A percentile compares a stretch with the other conserved stretches of the same genome.
phyloP scores from a whole-genome alignment of 2,329 filamentous ascomycete species.

The Cytospora chrysosperma region DNA sequence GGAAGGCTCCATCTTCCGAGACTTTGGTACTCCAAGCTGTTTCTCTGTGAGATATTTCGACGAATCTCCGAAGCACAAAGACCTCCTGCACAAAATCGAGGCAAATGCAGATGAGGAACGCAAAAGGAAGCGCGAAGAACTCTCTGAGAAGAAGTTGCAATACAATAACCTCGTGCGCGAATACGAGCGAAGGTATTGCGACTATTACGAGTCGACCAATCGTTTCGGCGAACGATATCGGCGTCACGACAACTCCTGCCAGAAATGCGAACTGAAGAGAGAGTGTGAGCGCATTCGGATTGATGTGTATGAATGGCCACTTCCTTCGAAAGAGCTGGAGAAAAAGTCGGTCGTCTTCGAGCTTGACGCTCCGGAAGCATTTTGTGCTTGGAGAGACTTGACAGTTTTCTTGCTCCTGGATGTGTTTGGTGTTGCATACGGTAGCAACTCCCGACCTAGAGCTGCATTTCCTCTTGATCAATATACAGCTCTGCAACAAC shows the following conservation, averaged over 20 bases:
- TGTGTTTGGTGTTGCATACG: slow-evolving; percentile 30
- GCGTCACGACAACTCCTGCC: slow-evolving; percentile 31
- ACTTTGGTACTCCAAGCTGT: slow-evolving; percentile 34
- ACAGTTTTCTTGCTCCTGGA: slow-evolving; percentile 42
- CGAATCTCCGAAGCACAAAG: slow-evolving; percentile 41
- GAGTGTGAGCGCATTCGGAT: slow-evolving; percentile 40
- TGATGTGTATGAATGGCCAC: slow-evolving; percentile 54
- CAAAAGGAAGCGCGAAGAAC: slow-evolving; percentile 36
- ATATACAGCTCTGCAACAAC: background rate
- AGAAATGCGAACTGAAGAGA: slow-evolving; percentile 34
- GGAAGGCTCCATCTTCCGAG: slow-evolving; percentile 37
- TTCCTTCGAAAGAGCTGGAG: slow-evolving; percentile 36
- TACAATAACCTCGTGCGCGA: slow-evolving; percentile 33
- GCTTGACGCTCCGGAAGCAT: slow-evolving; percentile 40
- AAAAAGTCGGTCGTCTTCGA: slow-evolving; percentile 54
- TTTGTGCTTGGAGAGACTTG: slow-evolving; percentile 49
- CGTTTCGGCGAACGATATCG: background rate
- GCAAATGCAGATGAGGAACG: slow-evolving; percentile 33
- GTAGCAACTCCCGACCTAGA: background rate
- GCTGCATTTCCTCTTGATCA: background rate
- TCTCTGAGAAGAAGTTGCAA: slow-evolving; percentile 29
- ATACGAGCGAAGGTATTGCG: slow-evolving; percentile 15
- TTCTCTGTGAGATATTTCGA: slow-evolving; percentile 52
- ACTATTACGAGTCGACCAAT: background rate
- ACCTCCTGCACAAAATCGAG: slow-evolving; percentile 39